Percentiles rank a stretch among this genome's conserved stretches.
Evolutionary conservation across 2,329 filamentous ascomycete genomes (phyloP).

Genomic region (Ophiostoma montium): DNA sequence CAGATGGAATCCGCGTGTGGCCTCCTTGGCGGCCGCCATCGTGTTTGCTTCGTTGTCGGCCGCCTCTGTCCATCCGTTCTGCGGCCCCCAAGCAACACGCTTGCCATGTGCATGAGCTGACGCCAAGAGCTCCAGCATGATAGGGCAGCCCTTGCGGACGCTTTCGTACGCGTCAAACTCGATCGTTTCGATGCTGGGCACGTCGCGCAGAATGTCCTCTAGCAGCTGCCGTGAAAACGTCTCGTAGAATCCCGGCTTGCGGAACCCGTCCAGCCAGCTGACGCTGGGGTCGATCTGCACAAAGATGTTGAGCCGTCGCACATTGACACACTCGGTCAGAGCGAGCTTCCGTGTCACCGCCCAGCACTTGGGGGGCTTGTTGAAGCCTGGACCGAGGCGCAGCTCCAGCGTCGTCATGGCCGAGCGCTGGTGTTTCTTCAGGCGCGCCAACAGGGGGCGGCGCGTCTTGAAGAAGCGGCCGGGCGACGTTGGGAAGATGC

Average conservation of each 20-base stretch:
- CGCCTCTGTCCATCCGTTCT: conserved; percentile 43
- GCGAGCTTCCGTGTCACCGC: conserved; percentile 51
- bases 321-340: conserved; percentile 44
- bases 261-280: conserved; percentile 52
- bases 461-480: conserved; percentile 60
- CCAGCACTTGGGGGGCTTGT: conserved; percentile 55
- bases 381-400: conserved; percentile 60
- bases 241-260: conserved; percentile 57
- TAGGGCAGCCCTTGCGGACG: conserved; percentile 49
- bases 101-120: conserved; percentile 34
- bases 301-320: conserved; percentile 49
- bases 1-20: neutral
- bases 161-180: conserved; percentile 57
- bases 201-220: conserved; percentile 36
- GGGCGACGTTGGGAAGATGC: conserved; percentile 51
- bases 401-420: conserved; percentile 52
- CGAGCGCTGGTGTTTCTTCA: conserved; percentile 45
- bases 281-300: conserved; percentile 61
- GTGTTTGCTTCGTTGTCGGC: conserved; percentile 5
- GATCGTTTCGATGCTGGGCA: conserved; percentile 42
- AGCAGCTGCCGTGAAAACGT: conserved; percentile 47
- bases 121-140: conserved; percentile 47
- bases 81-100: conserved; percentile 51
- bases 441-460: conserved; percentile 52
- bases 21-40: neutral